Conservation (phyloP, 129 eudicot species). For the Tagetes patula region DNA sequence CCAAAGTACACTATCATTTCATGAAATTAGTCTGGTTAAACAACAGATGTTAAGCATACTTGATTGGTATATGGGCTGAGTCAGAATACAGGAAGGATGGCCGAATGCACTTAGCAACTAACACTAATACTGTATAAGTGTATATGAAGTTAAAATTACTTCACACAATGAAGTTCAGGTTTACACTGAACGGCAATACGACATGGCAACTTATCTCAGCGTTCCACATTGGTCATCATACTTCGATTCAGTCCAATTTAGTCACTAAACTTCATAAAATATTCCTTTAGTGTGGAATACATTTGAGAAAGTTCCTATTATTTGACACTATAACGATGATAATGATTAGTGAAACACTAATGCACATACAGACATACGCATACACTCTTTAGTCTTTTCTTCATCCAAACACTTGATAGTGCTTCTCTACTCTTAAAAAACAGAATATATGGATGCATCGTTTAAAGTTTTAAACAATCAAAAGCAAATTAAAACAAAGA, state of each 20-base stretch:
- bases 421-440: neutral
- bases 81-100: neutral
- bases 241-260: neutral
- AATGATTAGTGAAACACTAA: neutral
- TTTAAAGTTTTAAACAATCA: neutral
- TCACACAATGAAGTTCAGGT: constrained; percentile 7
- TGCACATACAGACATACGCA: neutral
- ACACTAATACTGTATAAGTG: neutral
- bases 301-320: neutral
- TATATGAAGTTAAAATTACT: neutral
- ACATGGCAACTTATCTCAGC: neutral
- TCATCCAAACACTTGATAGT: neutral
- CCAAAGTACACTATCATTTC: neutral
- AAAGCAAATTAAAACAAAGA: no score
- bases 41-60: neutral
- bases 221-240: neutral
- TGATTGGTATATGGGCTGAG: neutral
- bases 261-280: neutral
- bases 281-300: neutral
- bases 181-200: neutral
- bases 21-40: neutral
- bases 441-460: neutral
- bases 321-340: neutral
- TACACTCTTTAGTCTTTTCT: neutral
- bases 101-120: neutral